Evolutionary conservation across 805 yeast species (phyloP).

Genomic region (Candida oleophila): DNA sequence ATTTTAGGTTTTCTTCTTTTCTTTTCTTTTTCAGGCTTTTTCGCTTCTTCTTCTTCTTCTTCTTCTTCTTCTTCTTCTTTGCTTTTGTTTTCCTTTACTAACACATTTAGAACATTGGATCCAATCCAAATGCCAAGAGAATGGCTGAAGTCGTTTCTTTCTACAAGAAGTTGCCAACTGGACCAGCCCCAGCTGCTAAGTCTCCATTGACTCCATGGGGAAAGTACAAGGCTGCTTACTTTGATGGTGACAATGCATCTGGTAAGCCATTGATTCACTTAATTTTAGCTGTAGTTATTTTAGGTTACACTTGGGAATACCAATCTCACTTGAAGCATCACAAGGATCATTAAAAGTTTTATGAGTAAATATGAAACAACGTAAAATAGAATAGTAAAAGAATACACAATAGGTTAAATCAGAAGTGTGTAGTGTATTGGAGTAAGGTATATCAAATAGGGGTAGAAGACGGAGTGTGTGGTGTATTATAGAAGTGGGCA

Average conservation of each 20-base stretch:
- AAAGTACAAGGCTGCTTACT: slow-evolving; percentile 82
- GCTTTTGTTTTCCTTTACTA: no score
- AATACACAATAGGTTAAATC: not conserved
- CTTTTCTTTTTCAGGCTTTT: no score
- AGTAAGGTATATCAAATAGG: not conserved
- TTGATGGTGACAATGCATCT: slow-evolving; percentile 78
- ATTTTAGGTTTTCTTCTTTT: no score
- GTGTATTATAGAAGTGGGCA: no score
- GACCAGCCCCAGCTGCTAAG: slow-evolving; percentile 75
- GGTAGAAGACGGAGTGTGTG: not conserved
- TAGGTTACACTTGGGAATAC: slow-evolving; percentile 92
- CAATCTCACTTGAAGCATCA: slow-evolving; percentile 73
- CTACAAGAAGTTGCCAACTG: slow-evolving; percentile 95
- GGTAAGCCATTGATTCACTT: slow-evolving; percentile 83
- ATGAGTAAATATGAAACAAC: not conserved
- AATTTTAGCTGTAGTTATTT: slow-evolving; percentile 61
- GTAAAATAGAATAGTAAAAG: not conserved
- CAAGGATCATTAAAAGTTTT: slow-evolving; percentile 16
- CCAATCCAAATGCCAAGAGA: slow-evolving; percentile 96
- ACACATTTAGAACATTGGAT: slow-evolving; percentile 69
- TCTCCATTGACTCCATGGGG: slow-evolving; percentile 65
- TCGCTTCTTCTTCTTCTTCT: no score
- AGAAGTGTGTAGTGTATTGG: not conserved
- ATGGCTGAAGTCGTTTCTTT: slow-evolving; percentile 92
- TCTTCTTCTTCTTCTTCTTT: no score